Evolutionary conservation across 2,329 filamentous ascomycete genomes (phyloP).

Genomic region (Aureobasidium lini): DNA sequence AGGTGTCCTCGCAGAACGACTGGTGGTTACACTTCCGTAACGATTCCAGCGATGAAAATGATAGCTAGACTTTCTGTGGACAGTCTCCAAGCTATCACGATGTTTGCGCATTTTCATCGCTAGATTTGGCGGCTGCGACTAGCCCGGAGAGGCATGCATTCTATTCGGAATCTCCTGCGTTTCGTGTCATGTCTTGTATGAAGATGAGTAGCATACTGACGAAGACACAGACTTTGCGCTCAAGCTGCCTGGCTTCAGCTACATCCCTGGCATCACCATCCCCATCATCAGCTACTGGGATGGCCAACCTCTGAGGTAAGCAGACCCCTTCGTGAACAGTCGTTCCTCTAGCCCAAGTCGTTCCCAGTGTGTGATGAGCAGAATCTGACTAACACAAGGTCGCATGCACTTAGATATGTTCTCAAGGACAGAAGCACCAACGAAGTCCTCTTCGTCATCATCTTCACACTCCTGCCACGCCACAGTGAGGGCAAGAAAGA

Average conservation of each 20-base stretch:
- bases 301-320: constrained; percentile 66
- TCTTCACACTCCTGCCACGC: constrained; percentile 69
- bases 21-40: too few relatives aligned
- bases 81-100: too few relatives aligned
- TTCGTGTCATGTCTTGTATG: too few relatives aligned
- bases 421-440: constrained; percentile 71
- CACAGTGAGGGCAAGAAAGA: constrained; percentile 44
- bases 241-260: constrained; percentile 52
- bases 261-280: constrained; percentile 57
- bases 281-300: constrained; percentile 75
- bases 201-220: not conserved
- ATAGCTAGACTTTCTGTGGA: too few relatives aligned
- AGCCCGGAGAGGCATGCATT: too few relatives aligned
- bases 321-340: constrained; percentile 16
- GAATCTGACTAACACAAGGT: constrained; percentile 43
- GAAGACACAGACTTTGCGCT: constrained; percentile 55
- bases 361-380: not conserved
- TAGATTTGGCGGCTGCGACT: too few relatives aligned
- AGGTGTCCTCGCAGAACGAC: too few relatives aligned
- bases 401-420: constrained; percentile 84
- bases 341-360: too few relatives aligned
- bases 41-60: too few relatives aligned
- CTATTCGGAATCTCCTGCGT: too few relatives aligned
- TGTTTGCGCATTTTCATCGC: too few relatives aligned
- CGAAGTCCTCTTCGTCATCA: constrained; percentile 69